These are phyloP conservation scores for Biscogniauxia sp. DNA, from an alignment of 2,329 filamentous ascomycete species.

Conservation along the genomic window DNA sequence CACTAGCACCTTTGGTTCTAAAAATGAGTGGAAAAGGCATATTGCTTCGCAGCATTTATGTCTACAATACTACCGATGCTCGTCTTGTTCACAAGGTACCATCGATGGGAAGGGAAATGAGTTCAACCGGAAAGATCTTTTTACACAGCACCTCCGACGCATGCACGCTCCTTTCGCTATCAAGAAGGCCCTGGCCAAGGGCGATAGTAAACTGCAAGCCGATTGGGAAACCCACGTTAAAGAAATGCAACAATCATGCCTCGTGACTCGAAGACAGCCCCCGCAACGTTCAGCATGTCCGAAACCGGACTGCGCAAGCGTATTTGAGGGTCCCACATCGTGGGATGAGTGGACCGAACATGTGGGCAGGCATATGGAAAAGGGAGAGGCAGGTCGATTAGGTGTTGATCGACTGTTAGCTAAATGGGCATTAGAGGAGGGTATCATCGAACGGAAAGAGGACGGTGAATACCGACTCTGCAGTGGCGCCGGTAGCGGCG, in stretches of 20 bases:
- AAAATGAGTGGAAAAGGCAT: constrained; percentile 98
- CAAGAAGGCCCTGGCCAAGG: constrained; percentile 55
- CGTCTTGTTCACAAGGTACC: constrained; percentile 51
- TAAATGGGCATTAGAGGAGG: constrained; percentile 62
- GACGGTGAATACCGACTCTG: constrained; percentile 58
- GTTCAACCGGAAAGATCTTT: constrained; percentile 95
- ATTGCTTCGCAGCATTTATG: constrained; percentile 86
- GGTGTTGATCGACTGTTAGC: constrained; percentile 58
- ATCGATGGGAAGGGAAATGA: constrained; percentile 49
- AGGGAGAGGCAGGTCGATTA: constrained; percentile 57
- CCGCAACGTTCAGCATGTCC: constrained; percentile 72
- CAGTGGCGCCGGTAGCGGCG: constrained; percentile 37
- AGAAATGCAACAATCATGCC: constrained; percentile 72
- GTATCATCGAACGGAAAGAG: constrained; percentile 58
- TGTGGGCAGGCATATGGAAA: constrained; percentile 85
- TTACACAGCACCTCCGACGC: constrained; percentile 87
- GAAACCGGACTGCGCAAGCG: constrained; percentile 65
- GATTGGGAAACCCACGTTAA: constrained; percentile 66
- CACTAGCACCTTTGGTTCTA: constrained; percentile 78
- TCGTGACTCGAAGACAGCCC: constrained; percentile 64
- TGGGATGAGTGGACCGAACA: constrained; percentile 96
- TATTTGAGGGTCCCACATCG: constrained; percentile 68
- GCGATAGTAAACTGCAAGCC: constrained; percentile 55
- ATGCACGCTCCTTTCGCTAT: constrained; percentile 81
- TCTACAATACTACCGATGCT: constrained; percentile 63